These are phyloP conservation scores for Annulohypoxylon nitens DNA, from an alignment of 495 filamentous ascomycete genomes.

Conservation along the genomic window DNA sequence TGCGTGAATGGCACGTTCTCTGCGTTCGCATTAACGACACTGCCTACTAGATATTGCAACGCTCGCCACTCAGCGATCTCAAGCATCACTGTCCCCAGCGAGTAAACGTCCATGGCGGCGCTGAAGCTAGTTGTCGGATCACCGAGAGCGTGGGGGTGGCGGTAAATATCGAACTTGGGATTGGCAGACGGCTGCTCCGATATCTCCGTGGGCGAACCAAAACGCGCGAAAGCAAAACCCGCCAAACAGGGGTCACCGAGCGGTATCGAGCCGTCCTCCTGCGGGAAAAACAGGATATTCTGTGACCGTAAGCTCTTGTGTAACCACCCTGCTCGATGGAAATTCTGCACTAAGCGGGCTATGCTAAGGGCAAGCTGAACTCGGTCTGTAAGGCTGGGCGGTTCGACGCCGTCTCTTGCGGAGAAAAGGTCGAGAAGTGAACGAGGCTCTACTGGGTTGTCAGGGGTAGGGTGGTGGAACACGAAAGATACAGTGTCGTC, in stretches of 20 bases:
- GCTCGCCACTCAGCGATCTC: slow-evolving; percentile 4
- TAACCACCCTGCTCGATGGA: slow-evolving; percentile 2
- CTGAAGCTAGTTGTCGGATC: not conserved
- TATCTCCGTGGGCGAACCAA: not conserved
- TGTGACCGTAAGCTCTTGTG: slow-evolving; percentile 4
- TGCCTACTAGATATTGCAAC: not conserved
- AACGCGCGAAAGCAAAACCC: not conserved
- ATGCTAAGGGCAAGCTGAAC: not conserved
- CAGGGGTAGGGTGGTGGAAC: slow-evolving; percentile 3
- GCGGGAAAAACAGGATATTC: not conserved
- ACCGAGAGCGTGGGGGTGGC: not conserved
- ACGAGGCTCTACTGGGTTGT: slow-evolving; percentile 1
- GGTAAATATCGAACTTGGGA: slow-evolving; percentile 4
- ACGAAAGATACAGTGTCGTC: not conserved
- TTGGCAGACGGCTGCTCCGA: not conserved
- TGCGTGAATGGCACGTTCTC: not conserved
- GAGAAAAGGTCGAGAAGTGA: slow-evolving; percentile 8
- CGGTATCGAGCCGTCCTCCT: not conserved
- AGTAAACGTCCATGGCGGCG: slow-evolving; percentile 1
- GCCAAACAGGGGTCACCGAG: not conserved
- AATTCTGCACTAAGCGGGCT: not conserved
- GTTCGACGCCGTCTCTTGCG: slow-evolving; percentile 3
- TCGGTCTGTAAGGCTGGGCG: not conserved
- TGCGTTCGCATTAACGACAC: not conserved
- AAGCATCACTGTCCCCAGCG: not conserved